A percentile compares a stretch with the other conserved stretches of the same genome.
phyloP scores from a whole-genome alignment of 2,329 filamentous ascomycete species.

The Aspergillus hortae region DNA sequence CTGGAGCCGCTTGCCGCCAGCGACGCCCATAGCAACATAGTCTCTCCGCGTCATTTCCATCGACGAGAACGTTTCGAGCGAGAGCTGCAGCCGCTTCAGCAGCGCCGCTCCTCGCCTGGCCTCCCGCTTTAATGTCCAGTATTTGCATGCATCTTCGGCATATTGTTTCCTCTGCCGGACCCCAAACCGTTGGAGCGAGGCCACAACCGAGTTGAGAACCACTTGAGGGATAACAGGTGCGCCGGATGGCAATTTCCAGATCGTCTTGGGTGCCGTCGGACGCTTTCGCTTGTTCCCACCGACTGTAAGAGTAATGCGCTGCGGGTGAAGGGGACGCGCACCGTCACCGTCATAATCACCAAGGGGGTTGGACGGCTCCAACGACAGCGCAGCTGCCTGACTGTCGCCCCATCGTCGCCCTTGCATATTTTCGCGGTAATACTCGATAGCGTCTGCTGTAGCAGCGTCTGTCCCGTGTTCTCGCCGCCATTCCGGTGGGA shows the following conservation, averaged over 20 bases:
- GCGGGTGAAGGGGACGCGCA: constrained; percentile 33
- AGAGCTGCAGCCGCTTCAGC: constrained; percentile 86
- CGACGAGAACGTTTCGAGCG: constrained; percentile 93
- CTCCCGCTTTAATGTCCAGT: constrained; percentile 97
- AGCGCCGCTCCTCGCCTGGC: constrained; percentile 85
- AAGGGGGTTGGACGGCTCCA: constrained; percentile 69
- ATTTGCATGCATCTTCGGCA: constrained; percentile 87
- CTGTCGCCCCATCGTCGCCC: constrained; percentile 89
- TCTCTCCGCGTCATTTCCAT: constrained; percentile 96
- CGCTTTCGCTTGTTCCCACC: constrained; percentile 59
- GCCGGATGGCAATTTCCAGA: constrained; percentile 91
- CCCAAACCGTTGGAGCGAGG: constrained; percentile 77
- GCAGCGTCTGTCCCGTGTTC: constrained; percentile 81
- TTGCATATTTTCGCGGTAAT: constrained; percentile 86
- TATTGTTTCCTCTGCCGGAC: constrained; percentile 86
- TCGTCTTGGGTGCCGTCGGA: constrained; percentile 56
- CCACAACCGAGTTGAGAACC: constrained; percentile 81
- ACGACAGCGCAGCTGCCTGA: constrained; percentile 73
- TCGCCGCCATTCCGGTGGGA: constrained; percentile 79
- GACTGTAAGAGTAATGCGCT: constrained; percentile 52
- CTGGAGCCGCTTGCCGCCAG: constrained; percentile 71
- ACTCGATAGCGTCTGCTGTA: constrained; percentile 77
- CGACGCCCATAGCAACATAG: constrained; percentile 90
- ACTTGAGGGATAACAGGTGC: constrained; percentile 90
- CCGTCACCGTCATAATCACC: constrained; percentile 50